Evolutionary conservation across 2,329 filamentous ascomycete genomes (phyloP).

Genomic region (Alternaria infectoria): DNA sequence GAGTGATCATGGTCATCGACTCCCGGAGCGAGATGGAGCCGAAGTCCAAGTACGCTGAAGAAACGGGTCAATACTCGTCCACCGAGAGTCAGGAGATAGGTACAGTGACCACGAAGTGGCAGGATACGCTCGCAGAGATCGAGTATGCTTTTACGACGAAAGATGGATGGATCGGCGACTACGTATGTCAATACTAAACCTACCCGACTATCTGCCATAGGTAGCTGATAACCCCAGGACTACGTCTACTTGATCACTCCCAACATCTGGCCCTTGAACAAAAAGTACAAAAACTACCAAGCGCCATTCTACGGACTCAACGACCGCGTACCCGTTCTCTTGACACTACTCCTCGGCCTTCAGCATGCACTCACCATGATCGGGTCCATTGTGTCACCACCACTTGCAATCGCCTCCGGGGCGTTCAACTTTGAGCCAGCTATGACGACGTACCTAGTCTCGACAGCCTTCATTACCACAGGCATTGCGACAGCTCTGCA

Average conservation of each 20-base stretch:
- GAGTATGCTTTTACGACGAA: slow-evolving; percentile 46
- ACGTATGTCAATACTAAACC: slow-evolving; percentile 32
- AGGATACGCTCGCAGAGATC: slow-evolving; percentile 13
- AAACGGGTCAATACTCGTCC: slow-evolving; percentile 9
- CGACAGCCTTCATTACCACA: slow-evolving; percentile 38
- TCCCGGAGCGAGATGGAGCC: background rate
- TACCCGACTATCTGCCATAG: background rate
- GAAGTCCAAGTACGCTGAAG: slow-evolving; percentile 4
- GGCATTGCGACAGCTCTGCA: slow-evolving; percentile 37
- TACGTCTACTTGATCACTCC: slow-evolving; percentile 40
- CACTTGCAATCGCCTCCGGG: slow-evolving; percentile 38
- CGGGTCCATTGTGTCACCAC: slow-evolving; percentile 33
- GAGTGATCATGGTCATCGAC: background rate
- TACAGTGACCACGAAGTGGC: slow-evolving; percentile 12
- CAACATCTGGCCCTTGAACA: slow-evolving; percentile 31
- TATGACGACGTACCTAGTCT: slow-evolving; percentile 35
- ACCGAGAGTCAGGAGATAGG: slow-evolving; percentile 4
- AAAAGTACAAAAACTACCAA: slow-evolving; percentile 33
- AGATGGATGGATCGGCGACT: slow-evolving; percentile 50
- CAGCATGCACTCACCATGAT: slow-evolving; percentile 41
- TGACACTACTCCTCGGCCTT: slow-evolving; percentile 37
- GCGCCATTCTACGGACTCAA: slow-evolving; percentile 37
- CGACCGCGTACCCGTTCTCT: slow-evolving; percentile 31
- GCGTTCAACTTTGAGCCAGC: slow-evolving; percentile 34
- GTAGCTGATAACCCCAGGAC: slow-evolving; percentile 33